Conservation (phyloP, 768 basidiomycete genomes). For the Coprinopsis cinerea region DNA sequence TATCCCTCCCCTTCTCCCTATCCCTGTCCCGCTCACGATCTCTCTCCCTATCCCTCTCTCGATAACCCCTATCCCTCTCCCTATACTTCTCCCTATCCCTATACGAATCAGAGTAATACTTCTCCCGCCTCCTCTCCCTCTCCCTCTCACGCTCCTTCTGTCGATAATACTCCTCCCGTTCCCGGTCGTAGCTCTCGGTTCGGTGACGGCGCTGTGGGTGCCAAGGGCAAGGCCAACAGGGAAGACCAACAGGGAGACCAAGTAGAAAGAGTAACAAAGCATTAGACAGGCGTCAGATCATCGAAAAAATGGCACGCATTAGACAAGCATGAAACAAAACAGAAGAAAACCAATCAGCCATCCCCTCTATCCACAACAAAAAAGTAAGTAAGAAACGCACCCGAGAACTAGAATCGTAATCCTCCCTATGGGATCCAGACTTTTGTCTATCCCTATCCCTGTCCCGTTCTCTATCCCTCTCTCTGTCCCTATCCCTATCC, state of each 20-base stretch:
- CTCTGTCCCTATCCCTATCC: not conserved
- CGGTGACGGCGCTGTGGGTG: not conserved
- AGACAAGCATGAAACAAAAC: no score
- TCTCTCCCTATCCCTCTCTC: not conserved
- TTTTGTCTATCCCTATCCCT: not conserved
- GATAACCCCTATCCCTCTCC: not conserved
- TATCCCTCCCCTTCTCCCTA: not conserved
- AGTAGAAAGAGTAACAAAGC: no score
- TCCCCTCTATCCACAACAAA: no score
- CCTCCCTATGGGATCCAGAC: no score
- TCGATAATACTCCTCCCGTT: not conserved
- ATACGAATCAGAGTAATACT: not conserved
- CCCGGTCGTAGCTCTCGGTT: not conserved
- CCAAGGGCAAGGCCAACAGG: not conserved
- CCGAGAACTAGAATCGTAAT: no score
- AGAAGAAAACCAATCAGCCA: no score
- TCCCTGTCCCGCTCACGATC: conserved; percentile 1
- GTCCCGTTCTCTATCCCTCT: not conserved
- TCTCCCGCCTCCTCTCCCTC: not conserved
- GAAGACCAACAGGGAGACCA: no score
- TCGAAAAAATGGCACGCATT: no score
- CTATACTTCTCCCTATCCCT: not conserved
- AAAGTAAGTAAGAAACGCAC: no score
- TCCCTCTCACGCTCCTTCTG: not conserved
- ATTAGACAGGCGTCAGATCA: no score